These are phyloP conservation scores for Strigomonas galati DNA, from an alignment of 208 protist species.

Conservation along the genomic window DNA sequence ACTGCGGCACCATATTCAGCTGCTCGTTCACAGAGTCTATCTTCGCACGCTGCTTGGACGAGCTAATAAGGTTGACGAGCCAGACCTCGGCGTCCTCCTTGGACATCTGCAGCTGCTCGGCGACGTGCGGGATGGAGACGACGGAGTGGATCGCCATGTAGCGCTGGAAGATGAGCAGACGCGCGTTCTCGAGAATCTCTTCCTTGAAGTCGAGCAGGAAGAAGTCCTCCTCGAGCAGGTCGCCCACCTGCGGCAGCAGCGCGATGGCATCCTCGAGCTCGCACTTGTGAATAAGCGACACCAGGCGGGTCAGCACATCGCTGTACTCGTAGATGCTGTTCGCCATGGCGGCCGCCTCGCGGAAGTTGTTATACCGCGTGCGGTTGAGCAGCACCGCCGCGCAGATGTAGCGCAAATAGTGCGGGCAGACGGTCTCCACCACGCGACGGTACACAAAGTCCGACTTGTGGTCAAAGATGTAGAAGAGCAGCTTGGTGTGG, in stretches of 20 bases:
- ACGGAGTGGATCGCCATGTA: conserved; percentile 85
- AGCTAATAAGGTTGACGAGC: conserved; percentile 88
- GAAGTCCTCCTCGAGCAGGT: conserved; percentile 70
- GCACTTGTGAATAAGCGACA: conserved; percentile 61
- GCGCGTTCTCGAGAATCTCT: conserved; percentile 66
- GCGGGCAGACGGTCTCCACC: conserved; percentile 86
- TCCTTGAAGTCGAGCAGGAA: conserved; percentile 78
- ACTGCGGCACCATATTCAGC: conserved; percentile 76
- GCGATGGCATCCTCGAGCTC: conserved; percentile 79
- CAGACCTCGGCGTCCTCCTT: conserved; percentile 84
- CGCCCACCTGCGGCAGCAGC: conserved; percentile 64
- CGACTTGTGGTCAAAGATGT: conserved; percentile 44
- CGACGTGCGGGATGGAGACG: conserved; percentile 84
- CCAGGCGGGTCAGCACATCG: conserved; percentile 80
- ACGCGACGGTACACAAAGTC: conserved; percentile 73
- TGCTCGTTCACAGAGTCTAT: conserved; percentile 88
- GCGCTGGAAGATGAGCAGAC: conserved; percentile 81
- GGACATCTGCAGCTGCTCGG: conserved; percentile 66
- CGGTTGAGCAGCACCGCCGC: conserved; percentile 83
- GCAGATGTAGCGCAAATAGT: conserved; percentile 89
- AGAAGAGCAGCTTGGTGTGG: conserved; percentile 72
- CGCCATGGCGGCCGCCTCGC: conserved; percentile 56
- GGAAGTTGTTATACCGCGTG: conserved; percentile 64
- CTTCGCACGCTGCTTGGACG: conserved; percentile 89
- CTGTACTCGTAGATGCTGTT: conserved; percentile 83